Evolutionary conservation across 257 asterid species (phyloP).

Genomic region (Primulina huaijiensis): DNA sequence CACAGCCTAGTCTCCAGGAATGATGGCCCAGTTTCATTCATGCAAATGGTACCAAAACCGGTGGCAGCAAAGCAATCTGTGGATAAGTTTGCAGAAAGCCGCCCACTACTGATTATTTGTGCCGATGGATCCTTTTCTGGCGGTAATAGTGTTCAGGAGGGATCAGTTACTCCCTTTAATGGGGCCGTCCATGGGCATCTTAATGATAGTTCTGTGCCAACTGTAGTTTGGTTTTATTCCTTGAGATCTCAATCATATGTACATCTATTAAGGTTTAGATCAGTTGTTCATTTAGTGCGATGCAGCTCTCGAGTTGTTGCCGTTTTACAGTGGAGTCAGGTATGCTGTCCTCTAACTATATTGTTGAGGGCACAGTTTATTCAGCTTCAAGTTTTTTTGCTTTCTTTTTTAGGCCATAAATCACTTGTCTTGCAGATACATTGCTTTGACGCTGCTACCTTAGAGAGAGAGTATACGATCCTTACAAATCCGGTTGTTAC

Average conservation of each 20-base stretch:
- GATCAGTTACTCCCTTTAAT: slow-evolving; percentile 35
- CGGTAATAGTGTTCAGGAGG: slow-evolving; percentile 48
- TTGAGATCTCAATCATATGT: slow-evolving; percentile 75
- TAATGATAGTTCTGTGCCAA: slow-evolving; percentile 48
- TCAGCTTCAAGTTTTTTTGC: slow-evolving; percentile 7
- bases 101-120: slow-evolving; percentile 77
- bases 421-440: slow-evolving; percentile 53
- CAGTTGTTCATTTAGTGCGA: slow-evolving; percentile 74
- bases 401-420: slow-evolving; percentile 7
- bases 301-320: slow-evolving; percentile 81
- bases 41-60: slow-evolving; percentile 69
- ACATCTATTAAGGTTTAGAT: slow-evolving; percentile 73
- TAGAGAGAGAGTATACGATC: slow-evolving; percentile 71
- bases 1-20: slow-evolving; percentile 71
- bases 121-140: slow-evolving; percentile 74
- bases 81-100: slow-evolving; percentile 64
- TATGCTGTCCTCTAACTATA: slow-evolving; percentile 26
- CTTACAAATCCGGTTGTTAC: slow-evolving; percentile 72
- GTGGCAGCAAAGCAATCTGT: slow-evolving; percentile 41
- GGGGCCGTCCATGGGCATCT: slow-evolving; percentile 42
- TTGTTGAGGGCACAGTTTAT: background rate
- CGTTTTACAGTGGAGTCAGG: slow-evolving; percentile 87
- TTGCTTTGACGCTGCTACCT: slow-evolving; percentile 72
- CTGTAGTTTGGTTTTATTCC: slow-evolving; percentile 89
- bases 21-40: slow-evolving; percentile 85